Percentiles rank a stretch among this genome's conserved stretches.
These are phyloP conservation scores for Lipomyces kockii DNA, from an alignment of 805 yeast genomes.

Conservation along the genomic window DNA sequence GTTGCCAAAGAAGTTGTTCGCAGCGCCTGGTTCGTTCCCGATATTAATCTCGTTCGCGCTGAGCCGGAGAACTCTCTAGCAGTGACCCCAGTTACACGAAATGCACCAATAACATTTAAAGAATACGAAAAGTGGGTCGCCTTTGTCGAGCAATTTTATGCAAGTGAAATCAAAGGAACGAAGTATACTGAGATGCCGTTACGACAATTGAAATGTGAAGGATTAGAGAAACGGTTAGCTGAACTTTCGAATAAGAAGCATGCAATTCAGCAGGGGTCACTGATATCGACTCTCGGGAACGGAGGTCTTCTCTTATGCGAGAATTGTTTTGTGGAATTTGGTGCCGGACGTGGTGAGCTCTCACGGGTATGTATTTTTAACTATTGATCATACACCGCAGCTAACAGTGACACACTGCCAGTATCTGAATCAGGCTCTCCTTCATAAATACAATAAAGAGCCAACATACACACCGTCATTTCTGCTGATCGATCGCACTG, in stretches of 20 bases:
- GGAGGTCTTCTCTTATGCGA: conserved; percentile 47
- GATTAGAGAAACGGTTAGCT: conserved; percentile 52
- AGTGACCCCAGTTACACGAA: not conserved
- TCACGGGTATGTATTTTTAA: conserved; percentile 50
- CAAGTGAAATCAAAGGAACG: conserved; percentile 41
- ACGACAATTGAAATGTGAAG: conserved; percentile 39
- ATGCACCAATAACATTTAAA: not conserved
- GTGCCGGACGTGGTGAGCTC: conserved; percentile 89
- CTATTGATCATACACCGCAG: not conserved
- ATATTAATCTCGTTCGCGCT: conserved; percentile 11
- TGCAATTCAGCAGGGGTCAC: conserved; percentile 78
- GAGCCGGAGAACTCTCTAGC: not conserved
- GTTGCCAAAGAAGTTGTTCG: conserved; percentile 33
- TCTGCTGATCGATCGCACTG: conserved; percentile 74
- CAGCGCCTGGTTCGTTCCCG: conserved; percentile 26
- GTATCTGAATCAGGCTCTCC: conserved; percentile 40
- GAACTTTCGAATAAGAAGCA: conserved; percentile 69
- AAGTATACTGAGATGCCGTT: conserved; percentile 19
- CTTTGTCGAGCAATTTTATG: conserved; percentile 17
- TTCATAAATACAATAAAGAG: conserved; percentile 12
- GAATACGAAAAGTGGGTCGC: conserved; percentile 22
- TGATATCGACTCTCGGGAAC: conserved; percentile 67
- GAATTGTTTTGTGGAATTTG: conserved; percentile 68
- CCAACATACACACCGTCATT: conserved; percentile 43
- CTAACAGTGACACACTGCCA: not conserved